These are phyloP conservation scores for Pythium phragmitis DNA, from an alignment of 352 stramenopile genomes.

Conservation along the genomic window DNA sequence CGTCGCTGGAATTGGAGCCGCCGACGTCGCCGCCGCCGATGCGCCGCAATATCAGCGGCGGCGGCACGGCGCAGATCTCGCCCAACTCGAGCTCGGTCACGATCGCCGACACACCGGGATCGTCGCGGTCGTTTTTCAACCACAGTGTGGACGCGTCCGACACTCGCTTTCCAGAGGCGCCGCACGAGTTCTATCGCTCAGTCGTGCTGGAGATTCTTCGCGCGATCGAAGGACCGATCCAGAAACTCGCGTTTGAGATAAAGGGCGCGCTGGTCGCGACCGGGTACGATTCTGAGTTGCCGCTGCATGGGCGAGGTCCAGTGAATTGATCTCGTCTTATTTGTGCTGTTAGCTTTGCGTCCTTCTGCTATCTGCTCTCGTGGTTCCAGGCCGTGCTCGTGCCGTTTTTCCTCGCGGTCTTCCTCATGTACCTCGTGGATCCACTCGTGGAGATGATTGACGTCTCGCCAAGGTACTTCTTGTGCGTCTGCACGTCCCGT, in stretches of 20 bases:
- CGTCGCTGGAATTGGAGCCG: constrained; percentile 74
- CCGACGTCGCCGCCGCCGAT: constrained; percentile 38
- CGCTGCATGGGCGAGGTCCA: neutral
- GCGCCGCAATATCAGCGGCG: constrained; percentile 29
- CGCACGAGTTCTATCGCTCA: constrained; percentile 44
- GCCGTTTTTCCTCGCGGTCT: constrained; percentile 87
- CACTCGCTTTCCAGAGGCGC: constrained; percentile 9
- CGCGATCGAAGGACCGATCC: constrained; percentile 60
- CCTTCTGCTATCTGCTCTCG: constrained; percentile 75
- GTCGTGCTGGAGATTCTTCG: constrained; percentile 60
- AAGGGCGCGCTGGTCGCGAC: constrained; percentile 83
- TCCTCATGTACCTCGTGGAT: constrained; percentile 89
- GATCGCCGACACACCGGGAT: constrained; percentile 25
- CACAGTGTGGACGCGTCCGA: constrained; percentile 9
- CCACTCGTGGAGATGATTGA: constrained; percentile 87
- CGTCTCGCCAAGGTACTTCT: constrained; percentile 85
- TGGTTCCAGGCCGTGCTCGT: constrained; percentile 86
- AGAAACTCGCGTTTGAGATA: constrained; percentile 73
- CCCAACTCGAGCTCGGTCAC: constrained; percentile 30
- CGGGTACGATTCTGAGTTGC: constrained; percentile 35
- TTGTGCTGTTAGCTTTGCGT: constrained; percentile 44
- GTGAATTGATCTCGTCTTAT: neutral
- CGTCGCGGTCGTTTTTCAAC: constrained; percentile 27
- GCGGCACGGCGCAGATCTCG: constrained; percentile 41
- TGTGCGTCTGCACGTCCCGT: constrained; percentile 81